Percentiles rank a stretch among this genome's conserved stretches.
These are phyloP conservation scores for Typha latifolia DNA, from an alignment of 176 grass and related monocot species.

Conservation along the genomic window DNA sequence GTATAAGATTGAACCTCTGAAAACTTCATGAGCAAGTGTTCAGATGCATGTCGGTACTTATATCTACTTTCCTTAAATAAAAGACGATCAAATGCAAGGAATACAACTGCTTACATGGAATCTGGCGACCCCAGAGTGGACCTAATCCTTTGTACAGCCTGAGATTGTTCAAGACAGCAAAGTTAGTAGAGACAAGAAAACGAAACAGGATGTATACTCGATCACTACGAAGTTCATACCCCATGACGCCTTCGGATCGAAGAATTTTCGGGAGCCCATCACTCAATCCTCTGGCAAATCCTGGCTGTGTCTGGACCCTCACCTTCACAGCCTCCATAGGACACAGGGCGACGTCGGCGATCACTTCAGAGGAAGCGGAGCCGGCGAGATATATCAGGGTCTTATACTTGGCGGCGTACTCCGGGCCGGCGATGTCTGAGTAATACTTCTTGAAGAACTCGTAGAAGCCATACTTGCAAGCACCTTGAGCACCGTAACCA, in stretches of 20 bases:
- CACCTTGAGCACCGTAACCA: constrained; percentile 76
- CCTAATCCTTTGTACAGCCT: constrained; percentile 86
- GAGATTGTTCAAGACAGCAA: constrained; percentile 14
- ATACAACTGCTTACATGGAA: constrained; percentile 64
- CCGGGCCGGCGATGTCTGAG: constrained; percentile 45
- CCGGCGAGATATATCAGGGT: constrained; percentile 58
- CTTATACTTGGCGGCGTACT: constrained; percentile 39
- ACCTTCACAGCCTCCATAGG: constrained; percentile 94
- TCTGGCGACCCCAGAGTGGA: constrained; percentile 86
- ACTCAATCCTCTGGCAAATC: constrained; percentile 50
- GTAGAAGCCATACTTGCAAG: constrained; percentile 88
- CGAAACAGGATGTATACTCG: not conserved
- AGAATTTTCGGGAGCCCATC: constrained; percentile 77
- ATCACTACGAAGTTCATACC: constrained; percentile 38
- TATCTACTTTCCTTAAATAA: too few relatives aligned
- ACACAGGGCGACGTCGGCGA: constrained; percentile 75
- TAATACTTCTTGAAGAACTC: constrained; percentile 88
- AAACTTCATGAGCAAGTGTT: too few relatives aligned
- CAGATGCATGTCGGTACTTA: too few relatives aligned
- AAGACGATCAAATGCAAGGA: too few relatives aligned
- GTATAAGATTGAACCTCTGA: too few relatives aligned
- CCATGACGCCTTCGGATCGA: constrained; percentile 64
- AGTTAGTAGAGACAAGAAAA: not conserved
- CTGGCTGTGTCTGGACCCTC: constrained; percentile 65
- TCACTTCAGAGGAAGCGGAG: constrained; percentile 68